These are phyloP conservation scores for Leishmania mexicana DNA, from an alignment of 208 protist species.

Conservation along the genomic window DNA sequence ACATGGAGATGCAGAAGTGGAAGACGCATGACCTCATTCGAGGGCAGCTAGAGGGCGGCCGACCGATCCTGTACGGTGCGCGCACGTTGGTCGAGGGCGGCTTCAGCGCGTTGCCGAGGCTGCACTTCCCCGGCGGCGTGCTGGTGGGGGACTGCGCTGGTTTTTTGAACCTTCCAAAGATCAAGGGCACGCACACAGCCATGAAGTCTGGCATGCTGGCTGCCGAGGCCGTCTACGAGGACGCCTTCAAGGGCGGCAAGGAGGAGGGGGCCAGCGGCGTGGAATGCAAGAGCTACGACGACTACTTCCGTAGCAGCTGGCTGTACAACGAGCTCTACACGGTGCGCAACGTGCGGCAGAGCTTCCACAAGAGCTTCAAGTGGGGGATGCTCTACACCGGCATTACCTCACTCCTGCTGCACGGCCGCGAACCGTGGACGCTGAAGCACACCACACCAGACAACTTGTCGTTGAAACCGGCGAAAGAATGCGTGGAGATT, in stretches of 20 bases:
- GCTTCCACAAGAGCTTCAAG: slow-evolving; percentile 88
- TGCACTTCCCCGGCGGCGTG: slow-evolving; percentile 95
- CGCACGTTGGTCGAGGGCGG: slow-evolving; percentile 97
- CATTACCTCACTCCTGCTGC: slow-evolving; percentile 75
- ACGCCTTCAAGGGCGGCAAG: slow-evolving; percentile 64
- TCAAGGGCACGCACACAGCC: slow-evolving; percentile 98
- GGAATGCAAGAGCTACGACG: slow-evolving; percentile 82
- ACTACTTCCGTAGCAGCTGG: slow-evolving; percentile 92
- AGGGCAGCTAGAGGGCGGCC: slow-evolving; percentile 89
- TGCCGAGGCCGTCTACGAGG: slow-evolving; percentile 86
- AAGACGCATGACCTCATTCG: slow-evolving; percentile 92
- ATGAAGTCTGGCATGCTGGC: slow-evolving; percentile 94
- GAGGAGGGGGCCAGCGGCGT: slow-evolving; percentile 50
- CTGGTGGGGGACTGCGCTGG: slow-evolving; percentile 97
- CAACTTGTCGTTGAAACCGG: slow-evolving; percentile 70
- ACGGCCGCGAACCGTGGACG: slow-evolving; percentile 92
- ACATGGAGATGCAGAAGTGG: slow-evolving; percentile 97
- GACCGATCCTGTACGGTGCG: slow-evolving; percentile 95
- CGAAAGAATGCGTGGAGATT: slow-evolving; percentile 80
- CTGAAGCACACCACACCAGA: slow-evolving; percentile 82
- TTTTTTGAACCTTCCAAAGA: slow-evolving; percentile 98
- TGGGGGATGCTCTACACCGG: slow-evolving; percentile 86
- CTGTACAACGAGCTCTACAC: slow-evolving; percentile 93
- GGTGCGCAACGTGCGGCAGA: slow-evolving; percentile 95
- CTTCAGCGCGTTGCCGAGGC: slow-evolving; percentile 92